Evolutionary conservation across 1,284 basidiomycete genomes (phyloP).

Genomic region (Ustilago curta): DNA sequence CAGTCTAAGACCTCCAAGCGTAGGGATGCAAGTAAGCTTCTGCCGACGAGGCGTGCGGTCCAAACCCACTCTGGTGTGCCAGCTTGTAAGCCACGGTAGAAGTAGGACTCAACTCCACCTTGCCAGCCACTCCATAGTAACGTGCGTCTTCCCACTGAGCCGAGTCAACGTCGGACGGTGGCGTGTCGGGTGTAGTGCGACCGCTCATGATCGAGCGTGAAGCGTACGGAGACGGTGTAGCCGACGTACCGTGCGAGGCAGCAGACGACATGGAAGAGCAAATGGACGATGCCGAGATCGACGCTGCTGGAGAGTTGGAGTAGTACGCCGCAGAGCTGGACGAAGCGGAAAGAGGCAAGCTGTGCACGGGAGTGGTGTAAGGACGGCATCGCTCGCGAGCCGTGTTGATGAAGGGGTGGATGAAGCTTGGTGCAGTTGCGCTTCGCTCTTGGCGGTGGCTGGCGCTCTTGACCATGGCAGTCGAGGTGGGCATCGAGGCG

Average conservation of each 20-base stretch:
- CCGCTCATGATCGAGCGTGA: constrained; percentile 53
- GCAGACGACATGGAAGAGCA: constrained; percentile 49
- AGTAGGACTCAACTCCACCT: constrained; percentile 26
- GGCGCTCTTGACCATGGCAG: constrained; percentile 43
- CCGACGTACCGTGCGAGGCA: constrained; percentile 29
- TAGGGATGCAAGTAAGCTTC: constrained; percentile 49
- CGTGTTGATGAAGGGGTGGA: constrained; percentile 46
- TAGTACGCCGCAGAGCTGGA: constrained; percentile 26
- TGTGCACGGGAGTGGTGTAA: constrained; percentile 57
- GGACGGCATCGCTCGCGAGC: constrained; percentile 48
- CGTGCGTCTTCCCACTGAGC: constrained; percentile 42
- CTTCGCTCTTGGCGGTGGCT: constrained; percentile 48
- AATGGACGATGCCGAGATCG: constrained; percentile 52
- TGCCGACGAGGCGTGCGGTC: constrained; percentile 21
- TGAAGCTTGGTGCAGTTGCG: constrained; percentile 40
- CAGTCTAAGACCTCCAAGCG: constrained; percentile 30
- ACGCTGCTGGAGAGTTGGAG: constrained; percentile 41
- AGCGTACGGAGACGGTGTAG: constrained; percentile 54
- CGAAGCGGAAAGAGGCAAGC: constrained; percentile 33
- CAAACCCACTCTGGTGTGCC: constrained; percentile 11
- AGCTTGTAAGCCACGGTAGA: constrained; percentile 28
- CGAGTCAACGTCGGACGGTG: constrained; percentile 55
- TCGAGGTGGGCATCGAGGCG: constrained; percentile 35
- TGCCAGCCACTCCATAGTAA: constrained; percentile 35
- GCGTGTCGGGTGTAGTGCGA: constrained; percentile 64